Evolutionary conservation across 352 stramenopile species (phyloP), one percentile per base, ranked within the genome.

Genomic region (Pilasporangium apinafurcum): DNA sequence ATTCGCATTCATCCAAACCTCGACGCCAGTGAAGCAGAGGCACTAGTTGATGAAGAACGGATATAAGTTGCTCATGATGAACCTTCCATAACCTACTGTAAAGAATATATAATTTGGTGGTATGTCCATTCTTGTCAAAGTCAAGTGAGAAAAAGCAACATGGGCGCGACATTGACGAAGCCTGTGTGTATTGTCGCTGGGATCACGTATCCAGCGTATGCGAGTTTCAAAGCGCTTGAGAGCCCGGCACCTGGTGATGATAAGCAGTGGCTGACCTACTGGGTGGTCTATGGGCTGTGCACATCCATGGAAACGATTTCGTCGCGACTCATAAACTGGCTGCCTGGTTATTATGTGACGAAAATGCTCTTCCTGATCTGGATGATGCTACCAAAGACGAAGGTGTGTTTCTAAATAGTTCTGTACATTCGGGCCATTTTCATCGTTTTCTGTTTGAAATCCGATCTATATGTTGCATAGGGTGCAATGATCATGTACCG

Each of bases 361-460:
- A 98, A 98, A 68, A 76, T 95, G 46, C 79, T 95, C 17, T 97
- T 98, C 53, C 79, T 98, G 37, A 71, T 98, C 37, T 98, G 93
- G 92, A 83, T 95, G 48, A 97, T 98, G 83, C 63, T 97, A 21
- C 92, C 90, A 5, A 85, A 95, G 68, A 96, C 92, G 17, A 77
- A 70, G 58, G 55, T 88, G 41, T 10, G 40, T 28, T 21, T 9
- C 14, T 37, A 13, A n/a, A n/a, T n/a, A n/a, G n/a, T n/a, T n/a
- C n/a, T n/a, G n/a, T n/a, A n/a, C n/a, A n/a, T n/a, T 17, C 14
- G 3, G 22, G 5, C 34, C 1, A 41, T 25, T 13, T 20, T 21
- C 8, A 37, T n/a, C 7, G 25, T 16, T 4, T 5, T 44, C 26
- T n/a, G 5, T 43, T 14, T 22, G 7, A 20, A 20, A 27, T 38